Evolutionary conservation across 208 protist species (phyloP), one percentile per base, ranked within the genome.

Genomic region (Trypanosoma lewisi): DNA sequence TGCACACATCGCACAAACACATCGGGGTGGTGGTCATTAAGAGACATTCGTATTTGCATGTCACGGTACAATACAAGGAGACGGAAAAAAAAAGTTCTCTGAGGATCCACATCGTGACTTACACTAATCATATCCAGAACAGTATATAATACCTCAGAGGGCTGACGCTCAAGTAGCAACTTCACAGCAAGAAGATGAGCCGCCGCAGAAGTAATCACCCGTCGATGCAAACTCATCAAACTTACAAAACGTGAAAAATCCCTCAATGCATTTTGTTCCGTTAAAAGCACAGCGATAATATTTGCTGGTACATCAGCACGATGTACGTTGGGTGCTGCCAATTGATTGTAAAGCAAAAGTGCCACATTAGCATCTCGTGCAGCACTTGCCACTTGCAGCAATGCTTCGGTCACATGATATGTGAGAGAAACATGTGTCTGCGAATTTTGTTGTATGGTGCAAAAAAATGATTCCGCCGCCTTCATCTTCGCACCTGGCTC

Each of bases 281-380:
- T 56, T 19, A 90, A 44, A 21, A 79, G 34, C 31, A 82, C 37
- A 5, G 80, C 75, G 0, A 52, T 71, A 4, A 83, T 45, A 45
- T 79, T 77, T n/a, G 56, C 71, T 49, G 63, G 39, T 9, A 75
- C 42, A 16, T 79, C 73, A 19, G 73, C 31, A 16, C 31, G 42
- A 17, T 67, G 66, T 0, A 78, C 76, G 3, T 63, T 30, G 0
- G 80, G 80, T 16, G 66, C 75, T 8, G 70, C 45, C 0, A 90
- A 63, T 14, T 73, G 72, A 59, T 90, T 90, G 51, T 86, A 90
- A 21, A 86, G 59, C 14, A 75, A 21, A n/a, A 81, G 50, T 11
- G 83, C 72, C 1, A 63, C 61, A 28, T 2, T 53, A 2, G 56
- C 21, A 33, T 69, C 56, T 12, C 49, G 51, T 23, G 61, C 69